These are phyloP conservation scores for Cercospora sesami DNA, from an alignment of 2,329 filamentous ascomycete species.

Conservation along the genomic window DNA sequence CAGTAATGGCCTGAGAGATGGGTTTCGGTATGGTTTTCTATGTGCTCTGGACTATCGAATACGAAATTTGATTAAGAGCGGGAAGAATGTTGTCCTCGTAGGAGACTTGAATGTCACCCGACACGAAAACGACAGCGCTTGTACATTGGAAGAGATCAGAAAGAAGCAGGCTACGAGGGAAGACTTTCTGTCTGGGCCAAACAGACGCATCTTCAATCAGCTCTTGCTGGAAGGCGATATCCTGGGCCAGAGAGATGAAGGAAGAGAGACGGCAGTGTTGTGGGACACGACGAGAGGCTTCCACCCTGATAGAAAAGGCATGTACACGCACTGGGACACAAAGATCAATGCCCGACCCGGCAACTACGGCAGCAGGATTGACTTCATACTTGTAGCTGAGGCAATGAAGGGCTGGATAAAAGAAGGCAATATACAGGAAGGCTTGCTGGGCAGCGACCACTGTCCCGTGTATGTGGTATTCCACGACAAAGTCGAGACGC, in stretches of 20 bases:
- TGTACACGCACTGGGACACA: slow-evolving; percentile 98
- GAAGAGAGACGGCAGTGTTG: slow-evolving; percentile 68
- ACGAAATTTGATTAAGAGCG: slow-evolving; percentile 75
- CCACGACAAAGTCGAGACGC: slow-evolving; percentile 58
- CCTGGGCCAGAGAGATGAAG: slow-evolving; percentile 64
- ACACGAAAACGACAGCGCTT: slow-evolving; percentile 72
- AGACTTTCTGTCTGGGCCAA: slow-evolving; percentile 70
- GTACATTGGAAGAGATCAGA: slow-evolving; percentile 67
- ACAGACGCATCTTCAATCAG: slow-evolving; percentile 79
- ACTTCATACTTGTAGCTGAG: slow-evolving; percentile 84
- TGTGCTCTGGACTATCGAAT: slow-evolving; percentile 78
- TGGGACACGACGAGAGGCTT: slow-evolving; percentile 83
- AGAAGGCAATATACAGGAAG: slow-evolving; percentile 85
- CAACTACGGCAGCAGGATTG: slow-evolving; percentile 89
- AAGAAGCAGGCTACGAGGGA: slow-evolving; percentile 68
- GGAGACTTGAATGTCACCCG: slow-evolving; percentile 84
- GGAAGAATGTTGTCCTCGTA: slow-evolving; percentile 80
- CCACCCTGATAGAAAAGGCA: slow-evolving; percentile 75
- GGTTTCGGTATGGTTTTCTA: slow-evolving; percentile 79
- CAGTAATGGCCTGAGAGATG: slow-evolving; percentile 77
- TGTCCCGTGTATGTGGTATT: slow-evolving; percentile 85
- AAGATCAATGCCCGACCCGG: slow-evolving; percentile 93
- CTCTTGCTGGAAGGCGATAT: slow-evolving; percentile 74
- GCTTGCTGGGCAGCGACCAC: slow-evolving; percentile 90
- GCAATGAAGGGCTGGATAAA: slow-evolving; percentile 78